A percentile compares a stretch with the other conserved stretches of the same genome.
Evolutionary conservation across 768 basidiomycete genomes (phyloP).

Genomic region (Lepiota subincarnata): DNA sequence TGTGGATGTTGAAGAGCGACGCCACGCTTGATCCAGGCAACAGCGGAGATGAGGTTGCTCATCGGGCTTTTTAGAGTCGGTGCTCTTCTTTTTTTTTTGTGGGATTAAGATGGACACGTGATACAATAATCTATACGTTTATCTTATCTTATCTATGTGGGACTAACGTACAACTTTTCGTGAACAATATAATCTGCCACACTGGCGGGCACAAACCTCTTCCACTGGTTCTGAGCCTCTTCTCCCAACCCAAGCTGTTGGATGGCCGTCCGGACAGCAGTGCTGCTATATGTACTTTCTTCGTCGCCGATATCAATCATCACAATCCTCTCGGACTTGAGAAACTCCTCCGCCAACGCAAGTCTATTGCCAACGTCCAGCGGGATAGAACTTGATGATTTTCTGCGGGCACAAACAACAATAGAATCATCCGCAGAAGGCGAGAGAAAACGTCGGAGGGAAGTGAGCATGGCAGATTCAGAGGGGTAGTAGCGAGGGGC

Average conservation of each 20-base stretch:
- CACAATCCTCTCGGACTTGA: slow-evolving; percentile 45
- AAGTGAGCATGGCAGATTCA: slow-evolving; percentile 46
- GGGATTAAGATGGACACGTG: no score
- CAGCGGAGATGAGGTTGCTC: slow-evolving; percentile 73
- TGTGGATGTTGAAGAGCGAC: slow-evolving; percentile 67
- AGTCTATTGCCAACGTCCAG: slow-evolving; percentile 17
- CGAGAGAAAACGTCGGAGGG: slow-evolving; percentile 58
- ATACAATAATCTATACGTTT: no score
- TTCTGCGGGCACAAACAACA: slow-evolving; percentile 64
- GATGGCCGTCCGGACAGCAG: slow-evolving; percentile 51
- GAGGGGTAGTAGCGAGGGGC: slow-evolving; percentile 70
- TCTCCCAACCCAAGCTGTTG: slow-evolving; percentile 19
- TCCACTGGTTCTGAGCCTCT: slow-evolving; percentile 35
- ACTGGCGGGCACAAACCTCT: slow-evolving; percentile 36
- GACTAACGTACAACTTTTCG: slow-evolving; percentile 39
- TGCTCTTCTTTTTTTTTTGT: neutral
- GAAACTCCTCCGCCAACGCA: slow-evolving; percentile 42
- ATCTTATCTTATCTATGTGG: no score
- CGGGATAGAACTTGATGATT: neutral
- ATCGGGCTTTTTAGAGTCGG: slow-evolving; percentile 31
- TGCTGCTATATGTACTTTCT: slow-evolving; percentile 65
- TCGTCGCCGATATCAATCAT: slow-evolving; percentile 59
- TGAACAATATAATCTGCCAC: slow-evolving; percentile 50
- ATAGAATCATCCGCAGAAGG: slow-evolving; percentile 49
- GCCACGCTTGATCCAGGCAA: slow-evolving; percentile 82